A percentile compares a stretch with the other conserved stretches of the same genome.
phyloP scores from a whole-genome alignment of 148 eudicot species.

The Nepenthes mirabilis region DNA sequence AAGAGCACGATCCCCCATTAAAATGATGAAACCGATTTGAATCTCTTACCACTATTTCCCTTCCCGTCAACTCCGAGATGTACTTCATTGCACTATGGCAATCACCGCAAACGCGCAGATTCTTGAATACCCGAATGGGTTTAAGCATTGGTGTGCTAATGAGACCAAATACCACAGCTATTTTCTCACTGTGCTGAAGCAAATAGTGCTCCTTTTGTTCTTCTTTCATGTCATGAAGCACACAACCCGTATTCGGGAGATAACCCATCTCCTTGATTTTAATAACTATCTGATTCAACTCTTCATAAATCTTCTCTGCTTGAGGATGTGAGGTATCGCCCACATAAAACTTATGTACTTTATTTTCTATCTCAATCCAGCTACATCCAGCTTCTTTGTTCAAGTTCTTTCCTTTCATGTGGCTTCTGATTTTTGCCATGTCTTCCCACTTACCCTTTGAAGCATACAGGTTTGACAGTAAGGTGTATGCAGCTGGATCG shows the following conservation, averaged over 20 bases:
- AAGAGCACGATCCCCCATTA: conserved; percentile 41
- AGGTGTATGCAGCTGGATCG: conserved; percentile 46
- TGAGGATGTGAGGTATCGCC: conserved; percentile 50
- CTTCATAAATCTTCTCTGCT: conserved; percentile 35
- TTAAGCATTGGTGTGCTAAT: conserved; percentile 35
- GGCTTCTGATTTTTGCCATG: conserved; percentile 28
- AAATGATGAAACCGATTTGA: conserved; percentile 60
- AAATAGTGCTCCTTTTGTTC: conserved; percentile 44
- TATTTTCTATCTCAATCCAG: conserved; percentile 47
- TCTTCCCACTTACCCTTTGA: conserved; percentile 37
- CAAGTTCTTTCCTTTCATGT: conserved; percentile 49
- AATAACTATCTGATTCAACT: conserved; percentile 24
- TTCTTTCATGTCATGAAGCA: conserved; percentile 61
- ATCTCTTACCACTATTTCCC: conserved; percentile 54
- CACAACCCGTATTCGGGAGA: conserved; percentile 40
- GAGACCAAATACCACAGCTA: conserved; percentile 68
- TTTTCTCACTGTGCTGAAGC: conserved; percentile 62
- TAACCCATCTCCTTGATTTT: conserved; percentile 53
- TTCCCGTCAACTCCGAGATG: conserved; percentile 31
- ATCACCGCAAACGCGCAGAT: conserved; percentile 49
- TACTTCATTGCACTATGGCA: conserved; percentile 61
- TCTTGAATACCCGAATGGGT: conserved; percentile 48
- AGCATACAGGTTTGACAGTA: conserved; percentile 50
- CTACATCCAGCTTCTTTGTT: conserved; percentile 64
- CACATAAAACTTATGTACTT: conserved; percentile 45